Evolutionary conservation across 2,329 filamentous ascomycete genomes (phyloP).

Genomic region (Stagonosporopsis cucurbitacearum): DNA sequence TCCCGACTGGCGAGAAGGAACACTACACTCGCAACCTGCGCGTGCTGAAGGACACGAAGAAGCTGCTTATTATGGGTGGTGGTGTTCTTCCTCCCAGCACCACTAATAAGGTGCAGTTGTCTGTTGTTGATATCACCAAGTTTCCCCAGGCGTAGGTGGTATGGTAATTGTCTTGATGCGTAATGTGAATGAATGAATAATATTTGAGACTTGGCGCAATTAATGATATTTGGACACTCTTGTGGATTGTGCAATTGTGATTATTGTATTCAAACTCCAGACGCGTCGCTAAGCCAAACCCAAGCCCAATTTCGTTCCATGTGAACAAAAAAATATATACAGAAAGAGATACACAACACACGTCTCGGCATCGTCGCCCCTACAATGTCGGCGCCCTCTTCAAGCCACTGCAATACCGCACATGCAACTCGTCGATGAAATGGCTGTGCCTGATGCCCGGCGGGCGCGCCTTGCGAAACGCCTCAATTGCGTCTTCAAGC

Average conservation of each 20-base stretch:
- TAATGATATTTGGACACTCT: neutral
- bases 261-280: neutral
- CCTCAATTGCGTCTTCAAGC: conserved; percentile 78
- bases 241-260: neutral
- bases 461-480: conserved; percentile 74
- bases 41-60: conserved; percentile 50
- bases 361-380: neutral
- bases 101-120: conserved; percentile 41
- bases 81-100: conserved; percentile 46
- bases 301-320: neutral
- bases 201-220: neutral
- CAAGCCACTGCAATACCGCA: conserved; percentile 71
- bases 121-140: conserved; percentile 40
- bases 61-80: conserved; percentile 52
- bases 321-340: neutral
- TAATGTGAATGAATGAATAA: neutral
- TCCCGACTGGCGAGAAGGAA: conserved; percentile 50
- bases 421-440: conserved; percentile 83
- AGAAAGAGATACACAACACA: neutral
- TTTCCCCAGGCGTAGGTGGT: conserved; percentile 9
- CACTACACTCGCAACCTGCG: conserved; percentile 57
- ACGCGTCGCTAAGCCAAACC: neutral
- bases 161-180: neutral
- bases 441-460: conserved; percentile 89
- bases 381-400: conserved; percentile 38